Percentiles rank a stretch among this genome's conserved stretches.
Evolutionary conservation across 1,139 yeast genomes (phyloP).

Genomic region (Ogataea hybrid): DNA sequence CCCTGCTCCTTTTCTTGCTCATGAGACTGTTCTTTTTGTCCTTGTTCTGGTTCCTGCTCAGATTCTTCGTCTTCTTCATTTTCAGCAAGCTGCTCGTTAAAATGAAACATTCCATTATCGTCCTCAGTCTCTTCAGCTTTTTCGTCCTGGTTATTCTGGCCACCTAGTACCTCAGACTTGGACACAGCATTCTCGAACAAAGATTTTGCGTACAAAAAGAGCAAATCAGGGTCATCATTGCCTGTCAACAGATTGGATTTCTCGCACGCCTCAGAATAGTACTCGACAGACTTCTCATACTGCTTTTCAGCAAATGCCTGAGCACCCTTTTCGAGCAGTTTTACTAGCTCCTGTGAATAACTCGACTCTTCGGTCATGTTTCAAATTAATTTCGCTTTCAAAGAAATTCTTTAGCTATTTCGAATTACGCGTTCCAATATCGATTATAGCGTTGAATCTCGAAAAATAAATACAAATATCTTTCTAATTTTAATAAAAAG

Average conservation of each 20-base stretch:
- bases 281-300: constrained; percentile 67
- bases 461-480: constrained; percentile 11
- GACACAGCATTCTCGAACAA: constrained; percentile 75
- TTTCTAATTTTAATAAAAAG: constrained; percentile 4
- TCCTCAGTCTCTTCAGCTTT: constrained; percentile 42
- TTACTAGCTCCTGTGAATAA: constrained; percentile 26
- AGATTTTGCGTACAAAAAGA: constrained; percentile 77
- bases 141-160: constrained; percentile 31
- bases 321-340: constrained; percentile 57
- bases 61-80: constrained; percentile 38
- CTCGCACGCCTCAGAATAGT: constrained; percentile 76
- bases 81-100: constrained; percentile 29
- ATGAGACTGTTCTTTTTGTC: constrained; percentile 35
- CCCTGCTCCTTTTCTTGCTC: constrained; percentile 24
- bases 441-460: constrained; percentile 6
- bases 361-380: constrained; percentile 10
- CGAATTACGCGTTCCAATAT: constrained; percentile 4
- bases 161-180: constrained; percentile 80
- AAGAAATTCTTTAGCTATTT: background rate
- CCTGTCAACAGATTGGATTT: constrained; percentile 46
- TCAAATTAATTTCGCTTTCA: background rate
- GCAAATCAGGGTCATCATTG: constrained; percentile 68
- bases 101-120: constrained; percentile 30
- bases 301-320: constrained; percentile 59
- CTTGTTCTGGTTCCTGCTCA: constrained; percentile 29